Evolutionary conservation across 1,284 basidiomycete species (phyloP), one percentile per base, ranked within the genome.

Genomic region (Ustilago trichophora): DNA sequence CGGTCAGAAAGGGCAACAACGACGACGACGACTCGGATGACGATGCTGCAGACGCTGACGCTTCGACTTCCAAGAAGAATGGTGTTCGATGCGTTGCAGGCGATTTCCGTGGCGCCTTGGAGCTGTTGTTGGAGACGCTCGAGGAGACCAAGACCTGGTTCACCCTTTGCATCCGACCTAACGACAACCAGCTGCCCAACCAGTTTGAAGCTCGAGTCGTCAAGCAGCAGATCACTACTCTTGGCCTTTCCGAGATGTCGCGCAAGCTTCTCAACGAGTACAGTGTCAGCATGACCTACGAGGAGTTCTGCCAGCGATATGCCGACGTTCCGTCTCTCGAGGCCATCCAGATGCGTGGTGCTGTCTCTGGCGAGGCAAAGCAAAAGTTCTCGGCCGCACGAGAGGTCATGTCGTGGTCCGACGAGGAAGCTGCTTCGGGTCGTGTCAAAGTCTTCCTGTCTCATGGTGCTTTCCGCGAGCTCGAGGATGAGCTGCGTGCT

Each of bases 121-220:
- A 92, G 73, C 90, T 89, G 0, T 85, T 98, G 6, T 91, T 97
- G 73, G 88, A 92, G 67, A 94, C 92, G 0, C 85, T 98, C 18
- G 89, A 91, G 52, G 93, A 96, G 71, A 90, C 91, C 12, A 92
- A 96, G 83, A 84, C 88, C 1, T 98, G 94, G 94, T 91, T 90
- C 76, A 86, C 96, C 6, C 91, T 96, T 82, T 96, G 92, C 78
- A 82, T 98, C 67, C 93, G 92, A 73, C 93, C 93, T 10, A 98
- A 98, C 80, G 93, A 97, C 83, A 90, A 91, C 16, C 93, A 96
- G 80, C 84, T 97, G 16, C 91, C 93, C 25, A 92, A 93, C 78
- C 93, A 98, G 82, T 84, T 96, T 52, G 95, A 98, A 83, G 91
- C 91, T 3, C 86, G 92, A 29, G 89, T 90, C 25, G 89, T 98